These are phyloP conservation scores for Helicocarpus griseus DNA, from an alignment of 2,329 filamentous ascomycete genomes.

Conservation along the genomic window DNA sequence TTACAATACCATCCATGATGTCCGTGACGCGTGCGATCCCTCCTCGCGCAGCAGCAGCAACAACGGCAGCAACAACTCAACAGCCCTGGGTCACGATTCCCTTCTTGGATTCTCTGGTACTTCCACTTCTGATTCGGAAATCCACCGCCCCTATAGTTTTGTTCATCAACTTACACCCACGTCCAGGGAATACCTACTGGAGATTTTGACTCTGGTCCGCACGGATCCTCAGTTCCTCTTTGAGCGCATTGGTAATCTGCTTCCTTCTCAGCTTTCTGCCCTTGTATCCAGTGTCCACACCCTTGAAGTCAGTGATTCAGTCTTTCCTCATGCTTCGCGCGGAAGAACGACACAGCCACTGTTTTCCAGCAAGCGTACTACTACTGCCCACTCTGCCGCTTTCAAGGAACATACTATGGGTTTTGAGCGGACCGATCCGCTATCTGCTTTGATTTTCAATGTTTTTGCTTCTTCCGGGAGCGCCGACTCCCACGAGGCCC, in stretches of 20 bases:
- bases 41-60: constrained; percentile 12
- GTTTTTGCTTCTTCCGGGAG: constrained; percentile 81
- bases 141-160: constrained; percentile 28
- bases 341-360: constrained; percentile 41
- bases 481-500: constrained; percentile 71
- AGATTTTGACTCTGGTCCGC: constrained; percentile 71
- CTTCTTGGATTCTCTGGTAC: constrained; percentile 20
- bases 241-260: constrained; percentile 66
- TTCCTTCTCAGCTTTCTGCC: constrained; percentile 63
- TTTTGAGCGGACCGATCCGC: constrained; percentile 78
- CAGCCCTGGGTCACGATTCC: constrained; percentile 26
- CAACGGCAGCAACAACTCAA: neutral
- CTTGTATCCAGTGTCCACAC: constrained; percentile 70
- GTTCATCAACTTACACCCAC: constrained; percentile 61
- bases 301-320: constrained; percentile 72
- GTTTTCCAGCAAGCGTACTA: constrained; percentile 36
- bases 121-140: constrained; percentile 27
- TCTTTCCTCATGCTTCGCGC: constrained; percentile 58
- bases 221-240: constrained; percentile 84
- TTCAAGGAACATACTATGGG: constrained; percentile 76
- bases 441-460: constrained; percentile 77
- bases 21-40: constrained; percentile 34
- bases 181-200: constrained; percentile 64
- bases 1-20: constrained; percentile 35
- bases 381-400: constrained; percentile 41